phyloP scores from a whole-genome alignment of 2,329 filamentous ascomycete species.

The Alternaria consortialis region DNA sequence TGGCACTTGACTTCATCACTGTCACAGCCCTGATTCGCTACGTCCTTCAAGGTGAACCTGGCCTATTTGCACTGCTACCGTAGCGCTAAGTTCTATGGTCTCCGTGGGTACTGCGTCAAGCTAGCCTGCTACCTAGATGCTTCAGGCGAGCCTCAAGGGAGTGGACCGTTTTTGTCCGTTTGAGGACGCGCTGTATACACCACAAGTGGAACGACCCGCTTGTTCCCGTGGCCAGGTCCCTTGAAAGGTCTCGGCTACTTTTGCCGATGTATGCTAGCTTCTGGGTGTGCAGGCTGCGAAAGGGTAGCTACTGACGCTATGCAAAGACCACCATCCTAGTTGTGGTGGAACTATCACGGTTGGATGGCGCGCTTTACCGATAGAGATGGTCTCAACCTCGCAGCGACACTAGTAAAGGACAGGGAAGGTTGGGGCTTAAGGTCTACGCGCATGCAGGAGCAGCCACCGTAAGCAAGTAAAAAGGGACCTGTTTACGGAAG shows the following conservation, averaged over 20 bases:
- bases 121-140: constrained; percentile 14
- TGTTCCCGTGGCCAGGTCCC: constrained; percentile 3
- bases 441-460: constrained; percentile 26
- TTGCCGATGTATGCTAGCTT: constrained; percentile 6
- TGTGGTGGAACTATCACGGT: neutral
- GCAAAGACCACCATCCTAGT: neutral
- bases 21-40: neutral
- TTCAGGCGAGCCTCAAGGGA: constrained; percentile 17
- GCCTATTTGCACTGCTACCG: constrained; percentile 4
- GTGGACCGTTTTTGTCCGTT: constrained; percentile 12
- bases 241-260: constrained; percentile 7
- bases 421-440: constrained; percentile 4
- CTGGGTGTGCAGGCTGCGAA: constrained; percentile 1
- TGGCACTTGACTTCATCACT: neutral
- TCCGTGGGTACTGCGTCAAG: constrained; percentile 14
- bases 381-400: neutral
- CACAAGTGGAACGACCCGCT: constrained; percentile 2
- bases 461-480: constrained; percentile 24
- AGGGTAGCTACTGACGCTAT: constrained; percentile 1
- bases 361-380: neutral
- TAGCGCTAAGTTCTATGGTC: constrained; percentile 2
- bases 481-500: constrained; percentile 28
- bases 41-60: neutral
- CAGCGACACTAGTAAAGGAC: neutral
- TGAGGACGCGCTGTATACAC: neutral